A percentile compares a stretch with the other conserved stretches of the same genome.
Evolutionary conservation across 805 yeast genomes (phyloP).

Genomic region (Ogataea neopini): DNA sequence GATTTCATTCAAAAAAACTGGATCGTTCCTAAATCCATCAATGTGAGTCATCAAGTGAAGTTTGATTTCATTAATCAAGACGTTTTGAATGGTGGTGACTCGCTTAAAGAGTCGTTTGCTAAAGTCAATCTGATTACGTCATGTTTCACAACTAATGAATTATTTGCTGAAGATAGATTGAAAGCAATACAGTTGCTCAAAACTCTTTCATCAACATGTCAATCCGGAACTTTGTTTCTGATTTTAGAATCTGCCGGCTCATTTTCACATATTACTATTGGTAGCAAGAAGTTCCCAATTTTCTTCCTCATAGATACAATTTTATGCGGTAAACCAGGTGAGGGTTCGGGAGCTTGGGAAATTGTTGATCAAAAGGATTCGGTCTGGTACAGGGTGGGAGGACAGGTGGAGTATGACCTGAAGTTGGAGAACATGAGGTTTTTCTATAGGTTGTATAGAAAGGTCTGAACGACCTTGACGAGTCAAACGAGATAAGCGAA

Average conservation of each 20-base stretch:
- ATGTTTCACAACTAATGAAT: conserved; percentile 84
- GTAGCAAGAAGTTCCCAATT: conserved; percentile 76
- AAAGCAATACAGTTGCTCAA: conserved; percentile 62
- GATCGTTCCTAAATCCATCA: conserved; percentile 43
- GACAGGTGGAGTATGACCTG: conserved; percentile 57
- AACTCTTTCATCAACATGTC: conserved; percentile 50
- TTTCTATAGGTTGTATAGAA: conserved; percentile 72
- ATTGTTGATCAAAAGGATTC: conserved; percentile 67
- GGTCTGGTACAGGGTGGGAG: conserved; percentile 69
- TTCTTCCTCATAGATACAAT: conserved; percentile 78
- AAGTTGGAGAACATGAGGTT: conserved; percentile 87
- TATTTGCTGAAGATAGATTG: conserved; percentile 67
- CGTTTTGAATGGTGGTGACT: conserved; percentile 34
- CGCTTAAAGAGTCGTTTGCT: conserved; percentile 22
- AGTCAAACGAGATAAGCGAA: neutral
- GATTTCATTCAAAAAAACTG: conserved; percentile 50
- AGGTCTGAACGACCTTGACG: neutral
- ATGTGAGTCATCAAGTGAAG: conserved; percentile 25
- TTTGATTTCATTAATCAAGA: conserved; percentile 39
- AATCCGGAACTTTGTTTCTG: conserved; percentile 57
- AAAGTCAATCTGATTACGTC: conserved; percentile 59
- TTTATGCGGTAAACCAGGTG: conserved; percentile 52
- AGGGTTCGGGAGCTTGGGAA: conserved; percentile 60
- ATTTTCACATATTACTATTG: conserved; percentile 76
- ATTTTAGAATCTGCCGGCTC: conserved; percentile 90